These are phyloP conservation scores for Harringtonia aguacate DNA, from an alignment of 2,329 filamentous ascomycete genomes.

Conservation along the genomic window DNA sequence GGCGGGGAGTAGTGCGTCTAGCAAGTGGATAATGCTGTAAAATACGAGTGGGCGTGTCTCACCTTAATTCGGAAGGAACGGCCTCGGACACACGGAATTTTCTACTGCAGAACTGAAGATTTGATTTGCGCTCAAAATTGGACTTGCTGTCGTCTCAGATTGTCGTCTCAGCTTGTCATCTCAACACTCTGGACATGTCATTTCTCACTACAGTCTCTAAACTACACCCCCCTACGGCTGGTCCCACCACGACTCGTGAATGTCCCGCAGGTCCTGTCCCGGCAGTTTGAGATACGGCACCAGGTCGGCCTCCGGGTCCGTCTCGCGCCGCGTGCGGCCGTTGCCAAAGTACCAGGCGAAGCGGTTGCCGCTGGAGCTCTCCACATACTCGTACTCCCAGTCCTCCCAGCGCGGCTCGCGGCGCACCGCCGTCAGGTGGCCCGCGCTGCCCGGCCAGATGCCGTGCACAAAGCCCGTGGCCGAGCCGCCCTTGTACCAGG, in stretches of 20 bases:
- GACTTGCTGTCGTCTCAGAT: too few species aligned
- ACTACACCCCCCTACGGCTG: constrained; percentile 14
- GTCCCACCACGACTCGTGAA: constrained; percentile 61
- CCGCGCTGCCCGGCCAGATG: constrained; percentile 15
- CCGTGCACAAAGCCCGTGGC: constrained; percentile 15
- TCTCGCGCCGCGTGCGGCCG: constrained; percentile 30
- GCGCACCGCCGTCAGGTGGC: constrained; percentile 16
- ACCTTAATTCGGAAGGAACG: too few species aligned
- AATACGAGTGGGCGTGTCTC: too few species aligned
- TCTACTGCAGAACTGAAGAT: too few species aligned
- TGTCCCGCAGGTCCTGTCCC: constrained; percentile 41
- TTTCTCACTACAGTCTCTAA: not conserved
- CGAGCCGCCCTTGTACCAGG: constrained; percentile 21
- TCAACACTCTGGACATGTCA: too few species aligned
- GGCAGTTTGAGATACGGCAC: constrained; percentile 34
- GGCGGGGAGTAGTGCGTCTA: too few species aligned
- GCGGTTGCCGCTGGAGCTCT: constrained; percentile 41
- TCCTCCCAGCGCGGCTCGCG: constrained; percentile 23
- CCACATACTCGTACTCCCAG: constrained; percentile 18
- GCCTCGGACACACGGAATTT: too few species aligned
- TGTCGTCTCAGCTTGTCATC: too few species aligned
- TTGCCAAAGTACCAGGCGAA: constrained; percentile 34
- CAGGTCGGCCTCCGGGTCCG: constrained; percentile 26
- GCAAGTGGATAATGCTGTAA: too few species aligned
- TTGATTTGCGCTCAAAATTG: too few species aligned